Evolutionary conservation across 2,329 filamentous ascomycete genomes (phyloP).

Genomic region (Gaeumannomyces tritici): DNA sequence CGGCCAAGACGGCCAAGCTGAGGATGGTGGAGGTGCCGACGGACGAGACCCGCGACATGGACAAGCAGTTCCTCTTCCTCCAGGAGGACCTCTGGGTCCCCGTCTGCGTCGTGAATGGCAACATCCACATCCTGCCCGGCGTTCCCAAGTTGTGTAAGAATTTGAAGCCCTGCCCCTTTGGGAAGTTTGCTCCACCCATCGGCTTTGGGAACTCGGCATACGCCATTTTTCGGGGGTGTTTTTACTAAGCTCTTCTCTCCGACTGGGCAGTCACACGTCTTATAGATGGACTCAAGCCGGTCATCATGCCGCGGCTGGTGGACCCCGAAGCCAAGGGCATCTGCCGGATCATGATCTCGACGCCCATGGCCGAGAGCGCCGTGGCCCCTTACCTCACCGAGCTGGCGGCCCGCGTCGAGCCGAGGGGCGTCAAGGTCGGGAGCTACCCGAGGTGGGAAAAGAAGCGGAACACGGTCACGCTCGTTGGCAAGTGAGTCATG

Average conservation of each 20-base stretch:
- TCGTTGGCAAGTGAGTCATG: conserved; percentile 53
- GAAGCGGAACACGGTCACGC: conserved; percentile 77
- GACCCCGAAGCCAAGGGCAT: conserved; percentile 79
- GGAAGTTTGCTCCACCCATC: too few relatives aligned
- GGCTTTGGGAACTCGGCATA: too few relatives aligned
- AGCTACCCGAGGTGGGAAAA: conserved; percentile 93
- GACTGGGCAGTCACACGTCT: conserved; percentile 53
- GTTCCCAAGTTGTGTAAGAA: conserved; percentile 67
- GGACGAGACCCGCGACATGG: conserved; percentile 53
- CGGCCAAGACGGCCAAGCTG: conserved; percentile 69
- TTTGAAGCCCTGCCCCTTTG: too few relatives aligned
- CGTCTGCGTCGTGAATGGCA: conserved; percentile 79
- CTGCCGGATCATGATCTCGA: conserved; percentile 71
- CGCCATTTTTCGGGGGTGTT: too few relatives aligned
- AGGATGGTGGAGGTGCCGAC: conserved; percentile 85
- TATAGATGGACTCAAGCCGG: conserved; percentile 65
- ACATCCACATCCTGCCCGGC: conserved; percentile 86
- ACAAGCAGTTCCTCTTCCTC: conserved; percentile 70
- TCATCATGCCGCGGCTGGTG: conserved; percentile 57
- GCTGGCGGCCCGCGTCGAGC: conserved; percentile 62
- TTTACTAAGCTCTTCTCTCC: too few relatives aligned
- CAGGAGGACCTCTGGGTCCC: conserved; percentile 85
- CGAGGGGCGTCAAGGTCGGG: conserved; percentile 80
- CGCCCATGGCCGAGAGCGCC: conserved; percentile 76
- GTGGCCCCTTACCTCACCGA: conserved; percentile 77